Base-by-base conservation (phyloP, 768 basidiomycete genomes). In the Amanita subjunquillea region DNA sequence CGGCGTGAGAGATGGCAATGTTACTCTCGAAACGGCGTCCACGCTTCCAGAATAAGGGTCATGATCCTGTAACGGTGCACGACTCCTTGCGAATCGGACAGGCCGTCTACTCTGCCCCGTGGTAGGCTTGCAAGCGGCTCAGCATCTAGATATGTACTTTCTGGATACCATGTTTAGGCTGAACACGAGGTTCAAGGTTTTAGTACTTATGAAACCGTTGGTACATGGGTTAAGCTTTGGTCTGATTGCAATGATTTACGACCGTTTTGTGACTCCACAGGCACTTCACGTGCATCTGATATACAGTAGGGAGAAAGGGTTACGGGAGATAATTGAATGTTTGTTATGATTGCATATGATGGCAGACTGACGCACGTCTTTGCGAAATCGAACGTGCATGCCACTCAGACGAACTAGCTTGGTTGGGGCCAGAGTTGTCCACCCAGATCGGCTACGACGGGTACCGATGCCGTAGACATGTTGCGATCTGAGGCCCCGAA, bases 91-190 rank as follows among this genome's bases (percentile, higher is more conserved):
- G 40, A 32, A 46, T 46, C 44, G 32, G 47, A 25, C 6, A 9
- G 40, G n/a, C 32, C 22, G 34, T 50, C 4, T 29, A 40, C 17
- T 41, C 23, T 13, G 36, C 20, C 30, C 37, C 49, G 20, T 51
- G 13, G 40, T 12, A n/a, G 23, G 20, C 34, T 37, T 30, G 17
- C 48, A 39, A 37, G 48, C 29, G 29, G 34, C 17, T 29, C 13
- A 34, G n/a, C 27, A 55, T 54, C 47, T 55, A 22, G 36, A 27
- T n/a, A 20, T 40, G 20, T 41, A 41, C 42, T 42, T 40, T 23
- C 42, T 50, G 40, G 51, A 43, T 13, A 50, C 22, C 38, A 15
- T 38, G 17, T 46, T 56, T 51, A 42, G 41, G 30, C 41, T 48
- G 41, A 48, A 41, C 34, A 23, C 51, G 10, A 27, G 48, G 6